Evolutionary conservation across 768 basidiomycete species (phyloP).

Genomic region (Hypholoma sublateritium): DNA sequence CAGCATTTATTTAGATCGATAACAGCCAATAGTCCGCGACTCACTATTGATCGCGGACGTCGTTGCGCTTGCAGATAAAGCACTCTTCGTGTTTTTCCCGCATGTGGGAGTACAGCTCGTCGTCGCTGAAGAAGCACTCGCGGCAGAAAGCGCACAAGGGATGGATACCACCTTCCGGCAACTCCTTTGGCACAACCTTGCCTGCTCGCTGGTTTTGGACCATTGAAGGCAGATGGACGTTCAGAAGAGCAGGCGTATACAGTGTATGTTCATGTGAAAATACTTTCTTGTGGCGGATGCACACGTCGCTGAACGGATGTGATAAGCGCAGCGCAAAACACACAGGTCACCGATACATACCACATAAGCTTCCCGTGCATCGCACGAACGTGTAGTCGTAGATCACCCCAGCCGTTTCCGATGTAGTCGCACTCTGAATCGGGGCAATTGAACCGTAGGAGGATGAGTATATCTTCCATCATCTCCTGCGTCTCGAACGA

Average conservation of each 20-base stretch:
- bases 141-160: slow-evolving; percentile 87
- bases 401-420: slow-evolving; percentile 85
- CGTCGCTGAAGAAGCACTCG: slow-evolving; percentile 92
- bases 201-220: slow-evolving; percentile 34
- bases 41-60: slow-evolving; percentile 82
- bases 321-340: background rate
- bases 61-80: slow-evolving; percentile 87
- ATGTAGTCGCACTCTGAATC: slow-evolving; percentile 80
- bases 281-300: slow-evolving; percentile 87
- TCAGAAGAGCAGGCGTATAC: slow-evolving; percentile 63
- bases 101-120: slow-evolving; percentile 94
- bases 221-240: slow-evolving; percentile 77
- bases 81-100: slow-evolving; percentile 94
- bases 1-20: background rate
- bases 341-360: slow-evolving; percentile 38
- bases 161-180: slow-evolving; percentile 70
- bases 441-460: slow-evolving; percentile 95
- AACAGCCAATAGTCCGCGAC: slow-evolving; percentile 28
- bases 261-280: slow-evolving; percentile 94
- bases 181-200: slow-evolving; percentile 44
- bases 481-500: slow-evolving; percentile 88
- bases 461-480: slow-evolving; percentile 92
- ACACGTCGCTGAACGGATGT: slow-evolving; percentile 63
- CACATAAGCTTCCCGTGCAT: slow-evolving; percentile 81
- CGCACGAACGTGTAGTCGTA: slow-evolving; percentile 81